Evolutionary conservation across 306 rosid genomes (phyloP), one percentile per base, ranked within the genome.

Genomic region (Astragalus glycyphyllos): DNA sequence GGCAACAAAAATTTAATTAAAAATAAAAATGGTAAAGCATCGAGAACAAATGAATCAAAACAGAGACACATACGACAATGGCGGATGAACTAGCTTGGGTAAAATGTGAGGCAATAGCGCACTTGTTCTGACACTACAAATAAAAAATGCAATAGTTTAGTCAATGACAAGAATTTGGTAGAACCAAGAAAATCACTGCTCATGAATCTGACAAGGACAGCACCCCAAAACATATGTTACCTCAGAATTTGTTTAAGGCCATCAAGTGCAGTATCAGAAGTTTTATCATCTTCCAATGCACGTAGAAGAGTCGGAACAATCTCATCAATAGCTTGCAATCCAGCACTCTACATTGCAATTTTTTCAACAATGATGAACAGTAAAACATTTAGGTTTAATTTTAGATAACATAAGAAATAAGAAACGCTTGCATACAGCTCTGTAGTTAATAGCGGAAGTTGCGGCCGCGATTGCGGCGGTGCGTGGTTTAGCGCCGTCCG

Each of bases 221-320:
- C 57, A 45, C 41, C 2, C 37, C 53, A 66, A 5, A 66, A 42
- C 53, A 66, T 7, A 65, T 46, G 46, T 62, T 74, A 91, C 99
- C 99, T 94, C 59, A 94, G 83, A 79, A 94, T 94, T 83, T 94
- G 99, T 79, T 94, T 94, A 58, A 94, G 99, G 67, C 99, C 99
- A 57, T 94, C 97, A 23, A 91, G 99, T 20, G 99, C 99, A 77
- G 95, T 94, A 56, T 91, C 96, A 67, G 97, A 94, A 68, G 95
- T 89, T 75, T 80, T 57, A 76, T 91, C 96, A 72, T 86, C 96
- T 81, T 94, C 97, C 89, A 94, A 72, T 35, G 99, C 97, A 82
- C 82, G 96, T 59, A 94, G 84, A 80, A 94, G 97, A 31, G 95
- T 94, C 5, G 99, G 99, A 82, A 94, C 92, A 68, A 94, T 91